Conservation (phyloP, 441 rosid genomes). For the Theobroma grandiflorum region DNA sequence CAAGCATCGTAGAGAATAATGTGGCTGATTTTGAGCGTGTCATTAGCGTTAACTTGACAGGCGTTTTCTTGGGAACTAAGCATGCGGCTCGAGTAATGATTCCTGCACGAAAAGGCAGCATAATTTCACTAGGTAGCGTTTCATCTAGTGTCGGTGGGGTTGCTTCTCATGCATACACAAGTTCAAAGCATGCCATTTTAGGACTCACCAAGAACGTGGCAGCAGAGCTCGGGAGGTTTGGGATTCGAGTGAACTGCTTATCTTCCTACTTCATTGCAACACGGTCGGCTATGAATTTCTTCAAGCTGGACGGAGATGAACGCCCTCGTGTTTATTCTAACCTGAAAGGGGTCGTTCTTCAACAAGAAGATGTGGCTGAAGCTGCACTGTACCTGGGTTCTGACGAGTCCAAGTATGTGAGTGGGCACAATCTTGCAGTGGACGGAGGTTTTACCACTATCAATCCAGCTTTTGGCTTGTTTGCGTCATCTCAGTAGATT, state of each 20-base stretch:
- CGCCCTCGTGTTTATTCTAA: conserved; percentile 15
- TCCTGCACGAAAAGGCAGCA: conserved; percentile 30
- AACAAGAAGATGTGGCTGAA: conserved; percentile 45
- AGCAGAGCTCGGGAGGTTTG: conserved; percentile 49
- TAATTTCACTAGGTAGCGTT: conserved; percentile 30
- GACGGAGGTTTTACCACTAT: conserved; percentile 13
- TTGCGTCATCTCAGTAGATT: not conserved
- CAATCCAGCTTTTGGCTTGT: conserved; percentile 3
- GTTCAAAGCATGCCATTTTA: conserved; percentile 46
- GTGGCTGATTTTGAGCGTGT: conserved; percentile 23
- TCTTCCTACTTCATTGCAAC: conserved; percentile 45
- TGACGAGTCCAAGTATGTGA: conserved; percentile 43
- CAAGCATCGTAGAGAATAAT: conserved; percentile 1
- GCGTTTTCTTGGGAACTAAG: conserved; percentile 35
- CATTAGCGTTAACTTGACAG: conserved; percentile 26
- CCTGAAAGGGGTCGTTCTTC: conserved; percentile 31
- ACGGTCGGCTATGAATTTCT: conserved; percentile 11
- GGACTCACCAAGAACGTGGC: conserved; percentile 52
- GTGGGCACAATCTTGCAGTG: conserved; percentile 36
- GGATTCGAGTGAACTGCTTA: conserved; percentile 50
- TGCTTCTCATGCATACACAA: conserved; percentile 32
- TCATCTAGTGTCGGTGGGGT: conserved; percentile 18
- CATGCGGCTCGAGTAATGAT: conserved; percentile 36
- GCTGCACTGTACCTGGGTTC: conserved; percentile 46
- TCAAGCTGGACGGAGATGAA: not conserved